phyloP scores from a whole-genome alignment of 2,329 filamentous ascomycete genomes.

The Beauveria pseudobassiana region DNA sequence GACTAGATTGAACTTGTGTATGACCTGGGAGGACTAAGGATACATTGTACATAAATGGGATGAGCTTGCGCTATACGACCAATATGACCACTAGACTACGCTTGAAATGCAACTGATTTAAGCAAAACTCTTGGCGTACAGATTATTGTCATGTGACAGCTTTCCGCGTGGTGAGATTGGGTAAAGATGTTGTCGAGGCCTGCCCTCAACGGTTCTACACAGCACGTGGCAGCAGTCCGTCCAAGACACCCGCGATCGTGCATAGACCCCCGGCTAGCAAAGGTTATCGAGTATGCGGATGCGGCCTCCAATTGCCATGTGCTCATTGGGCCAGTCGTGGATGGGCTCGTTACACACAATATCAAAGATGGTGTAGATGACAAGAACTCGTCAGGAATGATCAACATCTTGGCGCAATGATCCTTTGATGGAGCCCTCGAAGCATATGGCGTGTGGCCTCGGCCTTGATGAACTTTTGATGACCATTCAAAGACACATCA shows the following conservation, averaged over 20 bases:
- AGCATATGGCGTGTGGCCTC: not conserved
- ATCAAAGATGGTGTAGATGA: no score
- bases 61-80: not conserved
- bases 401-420: not conserved
- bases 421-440: not conserved
- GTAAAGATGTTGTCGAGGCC: no score
- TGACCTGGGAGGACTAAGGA: not conserved
- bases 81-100: constrained; percentile 5
- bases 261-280: not conserved
- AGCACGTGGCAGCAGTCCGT: not conserved
- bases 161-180: no score
- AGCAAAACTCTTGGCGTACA: not conserved
- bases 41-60: constrained; percentile 1
- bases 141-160: no score
- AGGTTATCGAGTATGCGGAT: not conserved
- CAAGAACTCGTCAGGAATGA: no score
- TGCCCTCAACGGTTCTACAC: not conserved
- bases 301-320: not conserved
- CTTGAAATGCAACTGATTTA: not conserved
- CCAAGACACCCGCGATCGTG: not conserved
- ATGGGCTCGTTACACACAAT: no score
- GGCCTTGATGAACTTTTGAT: not conserved
- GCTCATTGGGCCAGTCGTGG: no score
- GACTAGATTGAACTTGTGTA: no score
- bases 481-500: not conserved